Base-by-base conservation (phyloP, 2,329 filamentous ascomycete species). In the Aspergillus uvarum region DNA sequence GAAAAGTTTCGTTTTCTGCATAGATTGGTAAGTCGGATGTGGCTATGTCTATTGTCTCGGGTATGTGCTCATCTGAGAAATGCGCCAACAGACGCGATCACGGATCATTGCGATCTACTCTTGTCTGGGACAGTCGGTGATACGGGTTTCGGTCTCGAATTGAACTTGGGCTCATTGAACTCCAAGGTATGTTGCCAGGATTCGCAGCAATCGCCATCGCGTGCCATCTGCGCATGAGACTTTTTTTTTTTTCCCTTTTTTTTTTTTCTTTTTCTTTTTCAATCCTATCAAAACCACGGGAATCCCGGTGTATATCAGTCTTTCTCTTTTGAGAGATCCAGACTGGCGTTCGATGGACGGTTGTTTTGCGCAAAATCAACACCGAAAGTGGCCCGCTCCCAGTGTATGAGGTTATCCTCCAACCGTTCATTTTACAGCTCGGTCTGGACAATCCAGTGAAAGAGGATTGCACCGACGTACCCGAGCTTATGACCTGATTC, bases 1-100 rank as follows among this genome's bases (percentile, higher is more conserved):
- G 16, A 68, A 64, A 66, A 65, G 58, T 65, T 63, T 58, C 54
- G 50, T 59, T 67, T 62, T 56, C 44, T 58, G 57, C 60, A 55
- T 73, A 75, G 72, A 74, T 59, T 71, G 70, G 73, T 75, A 63
- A 73, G 73, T 73, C 21, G 56, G 31, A 47, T 50, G 38, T 14
- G 47, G 21, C 11, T 60, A 35, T 44, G 50, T 61, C 29, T 55
- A 44, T 59, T 24, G 35, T 35, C 24, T 44, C 48, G 54, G 44
- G 48, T 51, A 31, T 29, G 60, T 50, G 48, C 63, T 69, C 42
- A 66, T 47, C 14, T 42, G 48, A 22, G 49, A 47, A 58, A 29
- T 55, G 48, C 53, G 29, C 58, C 42, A 19, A 60, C 61, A 73
- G 70, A 69, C 61, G 68, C 68, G 66, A 69, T 69, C 68, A 72